Percentiles rank a stretch among this genome's conserved stretches.
phyloP scores from a whole-genome alignment of 306 rosid species.

The Abrus pulchellus region DNA sequence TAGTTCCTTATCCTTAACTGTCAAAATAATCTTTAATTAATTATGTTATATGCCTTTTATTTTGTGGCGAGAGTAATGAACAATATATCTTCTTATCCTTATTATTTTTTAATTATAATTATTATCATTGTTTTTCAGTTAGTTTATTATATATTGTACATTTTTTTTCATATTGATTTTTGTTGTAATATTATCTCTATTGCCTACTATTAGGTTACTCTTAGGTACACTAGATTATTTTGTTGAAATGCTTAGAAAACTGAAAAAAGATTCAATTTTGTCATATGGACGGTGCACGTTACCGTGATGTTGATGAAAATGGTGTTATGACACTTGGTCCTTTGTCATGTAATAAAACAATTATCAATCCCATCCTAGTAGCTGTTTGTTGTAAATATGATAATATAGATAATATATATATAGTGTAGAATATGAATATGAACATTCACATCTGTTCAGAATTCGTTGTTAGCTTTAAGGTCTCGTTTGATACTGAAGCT shows the following conservation, averaged over 20 bases:
- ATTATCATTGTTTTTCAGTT: neutral
- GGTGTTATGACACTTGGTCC: constrained; percentile 68
- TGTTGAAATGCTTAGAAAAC: constrained; percentile 38
- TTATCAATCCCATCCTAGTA: constrained; percentile 76
- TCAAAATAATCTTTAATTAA: neutral
- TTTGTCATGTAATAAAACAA: constrained; percentile 84
- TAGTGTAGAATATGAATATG: constrained; percentile 84
- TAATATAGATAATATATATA: constrained; percentile 81
- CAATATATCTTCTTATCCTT: neutral
- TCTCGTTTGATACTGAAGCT: constrained; percentile 70
- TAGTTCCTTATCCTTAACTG: constrained; percentile 21
- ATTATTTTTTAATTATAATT: neutral
- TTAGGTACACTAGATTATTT: constrained; percentile 37
- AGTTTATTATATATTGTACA: neutral
- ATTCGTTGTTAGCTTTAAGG: constrained; percentile 81
- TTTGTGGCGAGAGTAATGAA: neutral
- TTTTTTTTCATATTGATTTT: constrained; percentile 25
- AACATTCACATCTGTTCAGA: constrained; percentile 88
- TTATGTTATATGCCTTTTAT: constrained; percentile 11
- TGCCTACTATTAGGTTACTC: neutral
- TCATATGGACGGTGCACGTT: constrained; percentile 67
- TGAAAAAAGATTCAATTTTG: constrained; percentile 55
- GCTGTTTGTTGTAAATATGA: constrained; percentile 76
- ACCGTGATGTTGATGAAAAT: constrained; percentile 88
- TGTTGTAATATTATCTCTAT: neutral